Base-by-base conservation (phyloP, 1,284 basidiomycete genomes). In the Entoloma clypeatum region DNA sequence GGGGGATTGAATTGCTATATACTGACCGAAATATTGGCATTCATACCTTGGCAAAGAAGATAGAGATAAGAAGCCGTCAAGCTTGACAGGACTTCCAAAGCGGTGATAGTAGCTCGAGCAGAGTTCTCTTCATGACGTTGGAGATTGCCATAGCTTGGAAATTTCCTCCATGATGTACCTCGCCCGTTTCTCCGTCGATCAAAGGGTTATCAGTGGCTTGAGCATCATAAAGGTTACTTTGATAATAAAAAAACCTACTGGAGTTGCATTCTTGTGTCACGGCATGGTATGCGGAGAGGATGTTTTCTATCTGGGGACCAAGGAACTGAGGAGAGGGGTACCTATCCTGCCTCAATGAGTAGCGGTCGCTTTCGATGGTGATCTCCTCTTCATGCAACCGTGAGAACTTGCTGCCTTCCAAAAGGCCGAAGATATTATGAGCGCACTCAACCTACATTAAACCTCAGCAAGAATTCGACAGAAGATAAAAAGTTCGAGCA, bases 91-190 rank as follows among this genome's bases (percentile, higher is more conserved):
- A 90, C 83, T 45, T 92, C 87, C 5, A 89, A 65, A 2, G 88
- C 75, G 45, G 75, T 78, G 50, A 89, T 67, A 0, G 90, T 89
- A 24, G 85, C 84, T 25, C 89, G 79, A 14, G 80, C 86, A 23
- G 86, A 87, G 86, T 86, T 61, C 90, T 88, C 61, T 93, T 91
- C 82, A 92, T 91, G 4, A 84, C 82, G 44, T 89, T 90, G 5
- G 89, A 88, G 39, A 93, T 77, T 1, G 87, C 74, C 79, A 91
- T 87, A 1, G 86, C 88, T 60, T 71, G 68, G 54, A 92, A 92
- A 58, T 91, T 91, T 7, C 90, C 90, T 14, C 89, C 89, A 51
- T 91, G 82, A 59, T 89, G 85, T 5, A 88, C 72, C 29, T 72
- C 64, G 5, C 79, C 80, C 13, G 76, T 79, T 47, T 78, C 72